Conservation (phyloP, 257 asterid species). For the Primulina eburnea region DNA sequence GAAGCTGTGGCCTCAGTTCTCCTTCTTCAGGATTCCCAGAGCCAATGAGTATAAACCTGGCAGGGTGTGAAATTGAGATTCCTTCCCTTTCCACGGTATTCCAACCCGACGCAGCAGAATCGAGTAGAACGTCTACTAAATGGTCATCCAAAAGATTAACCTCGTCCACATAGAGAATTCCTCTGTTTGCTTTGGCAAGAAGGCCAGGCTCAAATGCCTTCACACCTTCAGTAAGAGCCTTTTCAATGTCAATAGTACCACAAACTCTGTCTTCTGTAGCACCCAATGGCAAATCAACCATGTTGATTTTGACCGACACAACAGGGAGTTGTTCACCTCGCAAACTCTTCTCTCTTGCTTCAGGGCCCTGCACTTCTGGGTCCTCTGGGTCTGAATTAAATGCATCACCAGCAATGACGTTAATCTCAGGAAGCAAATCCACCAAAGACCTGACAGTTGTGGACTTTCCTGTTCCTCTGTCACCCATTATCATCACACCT, state of each 20-base stretch:
- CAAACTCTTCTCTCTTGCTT: constrained; percentile 57
- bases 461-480: constrained; percentile 94
- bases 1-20: constrained; percentile 94
- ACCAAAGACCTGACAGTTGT: constrained; percentile 81
- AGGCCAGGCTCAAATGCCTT: constrained; percentile 97
- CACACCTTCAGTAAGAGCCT: constrained; percentile 91
- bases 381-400: constrained; percentile 95
- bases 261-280: constrained; percentile 95
- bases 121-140: constrained; percentile 80
- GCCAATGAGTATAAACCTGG: constrained; percentile 86
- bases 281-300: constrained; percentile 94
- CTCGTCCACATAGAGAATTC: constrained; percentile 86
- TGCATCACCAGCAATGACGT: constrained; percentile 74
- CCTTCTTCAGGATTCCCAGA: constrained; percentile 97
- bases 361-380: constrained; percentile 78
- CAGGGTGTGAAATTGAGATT: constrained; percentile 90
- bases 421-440: constrained; percentile 84
- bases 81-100: constrained; percentile 95
- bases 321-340: constrained; percentile 54
- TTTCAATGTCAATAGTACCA: constrained; percentile 91
- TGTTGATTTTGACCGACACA: constrained; percentile 60
- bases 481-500: constrained; percentile 98
- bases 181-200: constrained; percentile 86
- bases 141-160: constrained; percentile 94
- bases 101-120: constrained; percentile 96